Base-by-base conservation (phyloP, 352 stramenopile genomes). In the Phytophthora litchii region DNA sequence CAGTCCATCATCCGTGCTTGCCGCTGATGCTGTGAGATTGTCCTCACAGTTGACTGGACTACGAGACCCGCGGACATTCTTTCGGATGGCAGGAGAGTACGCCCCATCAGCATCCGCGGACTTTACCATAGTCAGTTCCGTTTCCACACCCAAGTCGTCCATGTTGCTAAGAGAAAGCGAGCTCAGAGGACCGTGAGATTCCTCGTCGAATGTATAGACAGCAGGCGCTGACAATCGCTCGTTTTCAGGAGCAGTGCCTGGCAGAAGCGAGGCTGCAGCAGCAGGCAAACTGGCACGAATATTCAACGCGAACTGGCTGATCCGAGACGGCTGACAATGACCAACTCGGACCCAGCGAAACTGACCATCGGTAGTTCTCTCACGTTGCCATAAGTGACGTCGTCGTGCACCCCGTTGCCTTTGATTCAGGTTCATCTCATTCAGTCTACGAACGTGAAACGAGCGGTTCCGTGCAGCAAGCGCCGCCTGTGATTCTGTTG, bases 341-440 rank as follows among this genome's bases (percentile, higher is more conserved):
- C 81, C 70, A 16, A 86, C 78, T 16, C 84, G 78, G 16, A 91
- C 79, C 85, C 85, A 94, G 20, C 85, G 83, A 58, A 89, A 91
- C 51, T 92, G 83, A 10, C 80, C 77, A 51, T 92, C 80, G 5
- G 76, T 64, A 0, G 67, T 88, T 66, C 83, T 86, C 47, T 89
- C 83, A 3, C 85, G 85, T 54, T 88, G 82, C 85, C 85, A 94
- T 17, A 94, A 61, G 40, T 91, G 86, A 6, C 85, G 78, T 16
- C 85, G 60, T n/a, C 80, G 66, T 4, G 85, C 85, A 2, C 83
- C 83, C 17, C 85, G 76, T 54, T 94, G 85, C 3, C 83, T 72
- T 61, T 92, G 85, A 50, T 82, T 94, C 23, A 94, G 43, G 47
- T 94, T 90, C 76, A 88, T 88, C 23, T 87, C 82, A 51, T 94